Conservation (phyloP, 2,329 filamentous ascomycete species). For the Phymatotrichopsis omnivora region DNA sequence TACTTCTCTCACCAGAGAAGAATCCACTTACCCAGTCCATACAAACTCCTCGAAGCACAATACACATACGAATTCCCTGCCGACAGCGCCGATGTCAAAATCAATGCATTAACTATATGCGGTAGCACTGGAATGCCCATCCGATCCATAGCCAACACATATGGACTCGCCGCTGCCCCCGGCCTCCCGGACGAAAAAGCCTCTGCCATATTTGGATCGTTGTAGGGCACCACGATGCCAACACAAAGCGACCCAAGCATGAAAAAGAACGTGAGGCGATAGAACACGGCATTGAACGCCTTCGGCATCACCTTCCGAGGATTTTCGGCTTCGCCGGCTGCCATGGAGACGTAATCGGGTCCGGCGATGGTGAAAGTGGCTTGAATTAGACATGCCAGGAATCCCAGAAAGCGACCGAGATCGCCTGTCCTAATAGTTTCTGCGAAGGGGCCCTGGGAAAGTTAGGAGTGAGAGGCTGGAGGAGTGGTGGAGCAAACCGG, state of each 20-base stretch:
- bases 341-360: slow-evolving; percentile 53
- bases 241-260: slow-evolving; percentile 62
- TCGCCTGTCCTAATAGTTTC: slow-evolving; percentile 53
- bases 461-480: not conserved
- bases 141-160: slow-evolving; percentile 58
- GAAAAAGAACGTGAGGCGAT: slow-evolving; percentile 65
- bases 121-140: slow-evolving; percentile 54
- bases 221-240: slow-evolving; percentile 60
- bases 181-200: slow-evolving; percentile 51
- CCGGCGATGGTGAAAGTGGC: slow-evolving; percentile 59
- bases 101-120: slow-evolving; percentile 62
- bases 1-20: slow-evolving; percentile 37
- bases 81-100: slow-evolving; percentile 57
- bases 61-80: slow-evolving; percentile 61
- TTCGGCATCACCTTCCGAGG: slow-evolving; percentile 59
- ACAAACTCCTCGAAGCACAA: slow-evolving; percentile 57
- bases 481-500: slow-evolving; percentile 33
- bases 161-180: slow-evolving; percentile 50
- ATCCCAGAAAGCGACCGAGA: slow-evolving; percentile 65
- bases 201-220: slow-evolving; percentile 50
- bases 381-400: slow-evolving; percentile 63
- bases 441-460: slow-evolving; percentile 51
- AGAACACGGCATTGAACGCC: slow-evolving; percentile 70
- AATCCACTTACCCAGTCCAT: slow-evolving; percentile 44
- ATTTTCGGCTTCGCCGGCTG: slow-evolving; percentile 52